Evolutionary conservation across 2,329 filamentous ascomycete genomes (phyloP), one percentile per base, ranked within the genome.

Genomic region (Trichoderma sp.): DNA sequence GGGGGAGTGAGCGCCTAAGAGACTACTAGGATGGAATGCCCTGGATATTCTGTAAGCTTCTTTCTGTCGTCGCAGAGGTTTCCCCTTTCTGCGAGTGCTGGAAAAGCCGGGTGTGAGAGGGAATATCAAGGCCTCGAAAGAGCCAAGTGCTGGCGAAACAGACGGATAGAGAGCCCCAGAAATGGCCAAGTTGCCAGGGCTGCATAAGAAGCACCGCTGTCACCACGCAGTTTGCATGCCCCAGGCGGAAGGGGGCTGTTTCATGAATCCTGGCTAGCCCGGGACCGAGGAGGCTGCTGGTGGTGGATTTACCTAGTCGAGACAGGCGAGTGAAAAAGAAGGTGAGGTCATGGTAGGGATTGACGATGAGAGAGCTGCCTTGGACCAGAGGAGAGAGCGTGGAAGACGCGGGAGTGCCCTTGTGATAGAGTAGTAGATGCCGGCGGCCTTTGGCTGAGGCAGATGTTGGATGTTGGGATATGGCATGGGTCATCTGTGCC

Each of bases 231-330:
- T 45, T 62, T 47, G 50, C 48, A 39, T 34, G 59, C 50, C 59
- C 59, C 45, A 62, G 59, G 12, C n/a, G 9, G 34, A 55, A 47
- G 59, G 59, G 59, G 59, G 39, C 5, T 62, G 59, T 62, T 62
- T 62, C 59, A 62, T 34, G 59, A 61, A 30, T 48, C 59, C 59
- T 54, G 59, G 17, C 47, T 62, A 62, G 59, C n/a, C 45, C 26
- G 59, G 41, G 48, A 30, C n/a, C 39, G 50, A 21, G 26, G 21
- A 30, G 59, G 28, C 3, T 44, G 48, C 48, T 24, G 47, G 47
- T 14, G 45, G 45, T 21, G 57, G 51, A 9, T 60, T 15, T 59
- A n/a, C n/a, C n/a, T n/a, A 48, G 26, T 55, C 51, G 30, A 55
- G 51, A 55, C 43, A 15, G 43, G 55, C 26, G 43, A 48, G 28